These are phyloP conservation scores for Akanthomyces uredinophilus DNA, from an alignment of 2,329 filamentous ascomycete genomes.

Conservation along the genomic window DNA sequence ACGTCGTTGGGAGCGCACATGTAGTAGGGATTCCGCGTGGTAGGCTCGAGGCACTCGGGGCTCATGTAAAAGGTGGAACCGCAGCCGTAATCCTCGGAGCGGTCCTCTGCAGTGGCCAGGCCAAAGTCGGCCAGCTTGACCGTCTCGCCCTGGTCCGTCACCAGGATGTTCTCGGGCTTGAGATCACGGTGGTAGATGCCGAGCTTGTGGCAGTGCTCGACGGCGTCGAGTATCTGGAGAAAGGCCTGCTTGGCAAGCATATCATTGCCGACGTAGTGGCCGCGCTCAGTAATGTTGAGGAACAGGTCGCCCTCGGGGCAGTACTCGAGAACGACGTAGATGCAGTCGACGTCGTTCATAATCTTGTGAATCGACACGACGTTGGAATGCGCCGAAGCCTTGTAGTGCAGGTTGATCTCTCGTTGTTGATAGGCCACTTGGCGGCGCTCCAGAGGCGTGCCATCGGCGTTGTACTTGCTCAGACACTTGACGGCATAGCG, in stretches of 20 bases:
- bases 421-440: conserved; percentile 87
- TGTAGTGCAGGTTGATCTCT: conserved; percentile 87
- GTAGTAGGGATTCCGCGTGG: conserved; percentile 70
- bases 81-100: conserved; percentile 92
- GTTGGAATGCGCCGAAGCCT: conserved; percentile 83
- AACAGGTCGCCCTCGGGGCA: conserved; percentile 97
- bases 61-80: conserved; percentile 99
- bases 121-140: conserved; percentile 98
- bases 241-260: conserved; percentile 80
- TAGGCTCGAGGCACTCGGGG: conserved; percentile 88
- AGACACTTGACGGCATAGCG: conserved; percentile 95
- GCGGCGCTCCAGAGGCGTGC: conserved; percentile 69
- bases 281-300: conserved; percentile 92
- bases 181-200: conserved; percentile 97
- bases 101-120: conserved; percentile 76
- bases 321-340: conserved; percentile 93
- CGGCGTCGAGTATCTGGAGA: conserved; percentile 92
- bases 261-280: conserved; percentile 91
- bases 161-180: conserved; percentile 96
- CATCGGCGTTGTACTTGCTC: conserved; percentile 77
- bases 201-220: conserved; percentile 86
- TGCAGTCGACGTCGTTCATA: conserved; percentile 85
- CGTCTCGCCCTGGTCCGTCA: conserved; percentile 79
- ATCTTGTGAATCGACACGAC: conserved; percentile 93
- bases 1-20: conserved; percentile 92